Conservation (phyloP, 169 alveolate genomes). For the Babesia sp. region DNA sequence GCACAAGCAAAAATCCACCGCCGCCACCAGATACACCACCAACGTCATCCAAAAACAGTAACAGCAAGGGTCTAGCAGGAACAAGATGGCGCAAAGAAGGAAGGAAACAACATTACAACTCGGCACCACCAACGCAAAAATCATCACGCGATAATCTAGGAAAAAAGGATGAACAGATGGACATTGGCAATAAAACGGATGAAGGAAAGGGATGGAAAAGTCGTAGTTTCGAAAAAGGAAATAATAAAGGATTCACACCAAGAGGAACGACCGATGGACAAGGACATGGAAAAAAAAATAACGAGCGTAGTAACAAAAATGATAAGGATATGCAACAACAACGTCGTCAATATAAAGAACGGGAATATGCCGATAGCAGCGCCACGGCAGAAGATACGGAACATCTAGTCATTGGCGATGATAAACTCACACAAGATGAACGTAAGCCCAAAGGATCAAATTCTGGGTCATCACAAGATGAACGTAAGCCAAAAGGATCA, state of each 20-base stretch:
- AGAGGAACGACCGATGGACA: neutral
- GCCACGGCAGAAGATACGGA: neutral
- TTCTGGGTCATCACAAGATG: too few species aligned
- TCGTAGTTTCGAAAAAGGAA: neutral
- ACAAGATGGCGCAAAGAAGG: neutral
- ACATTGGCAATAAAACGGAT: too few species aligned
- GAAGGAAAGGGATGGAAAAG: neutral
- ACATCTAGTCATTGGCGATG: too few species aligned
- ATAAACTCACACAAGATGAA: too few species aligned
- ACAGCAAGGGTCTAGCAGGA: too few species aligned
- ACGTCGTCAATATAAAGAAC: too few species aligned
- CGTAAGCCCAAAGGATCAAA: too few species aligned
- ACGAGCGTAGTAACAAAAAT: neutral
- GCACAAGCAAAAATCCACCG: constrained; percentile 41
- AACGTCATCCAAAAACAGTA: neutral
- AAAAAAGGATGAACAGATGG: too few species aligned
- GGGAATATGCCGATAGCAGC: neutral
- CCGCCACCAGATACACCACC: constrained; percentile 56
- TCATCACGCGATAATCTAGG: too few species aligned
- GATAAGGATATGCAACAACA: too few species aligned
- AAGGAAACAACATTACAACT: neutral
- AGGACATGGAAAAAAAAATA: neutral
- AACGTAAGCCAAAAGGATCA: too few species aligned
- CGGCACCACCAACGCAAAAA: neutral
- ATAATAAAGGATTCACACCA: neutral